These are phyloP conservation scores for Pythium brachiatum DNA, from an alignment of 352 stramenopile species.

Conservation along the genomic window DNA sequence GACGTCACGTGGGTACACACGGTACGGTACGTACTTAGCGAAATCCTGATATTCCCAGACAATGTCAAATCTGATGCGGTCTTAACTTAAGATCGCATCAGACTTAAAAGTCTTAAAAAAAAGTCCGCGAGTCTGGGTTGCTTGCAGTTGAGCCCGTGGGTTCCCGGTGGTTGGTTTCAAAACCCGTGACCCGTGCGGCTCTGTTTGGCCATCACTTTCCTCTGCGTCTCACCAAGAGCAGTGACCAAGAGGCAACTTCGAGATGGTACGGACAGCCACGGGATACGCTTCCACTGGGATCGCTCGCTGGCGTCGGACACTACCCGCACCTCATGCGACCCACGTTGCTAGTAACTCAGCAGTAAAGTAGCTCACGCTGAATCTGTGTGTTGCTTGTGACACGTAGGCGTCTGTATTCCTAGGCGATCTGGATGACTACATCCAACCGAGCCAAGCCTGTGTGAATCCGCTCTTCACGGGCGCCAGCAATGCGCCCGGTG, in stretches of 20 bases:
- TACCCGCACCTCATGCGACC: background rate
- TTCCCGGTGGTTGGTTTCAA: constrained; percentile 1
- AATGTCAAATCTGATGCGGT: background rate
- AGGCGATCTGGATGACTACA: constrained; percentile 93
- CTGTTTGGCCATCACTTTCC: constrained; percentile 23
- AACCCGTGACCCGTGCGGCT: background rate
- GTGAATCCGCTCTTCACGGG: constrained; percentile 92
- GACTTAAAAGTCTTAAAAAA: too few relatives aligned
- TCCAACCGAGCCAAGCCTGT: constrained; percentile 91
- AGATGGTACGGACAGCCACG: constrained; percentile 18
- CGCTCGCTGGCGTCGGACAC: background rate
- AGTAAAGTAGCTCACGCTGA: background rate
- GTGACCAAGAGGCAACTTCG: constrained; percentile 17
- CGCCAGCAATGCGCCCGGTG: constrained; percentile 18
- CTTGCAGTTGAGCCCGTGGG: background rate
- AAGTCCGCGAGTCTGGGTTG: background rate
- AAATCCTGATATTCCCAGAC: background rate
- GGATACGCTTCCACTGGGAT: background rate
- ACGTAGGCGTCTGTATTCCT: constrained; percentile 90
- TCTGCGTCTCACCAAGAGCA: constrained; percentile 4
- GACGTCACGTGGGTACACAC: background rate
- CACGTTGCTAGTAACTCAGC: background rate
- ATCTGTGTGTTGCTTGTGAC: background rate
- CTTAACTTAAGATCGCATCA: too few relatives aligned
- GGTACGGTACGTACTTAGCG: background rate